Percentiles rank a stretch among this genome's conserved stretches.
Evolutionary conservation across 352 stramenopile species (phyloP).

Genomic region (Globisporangium echinulatum): DNA sequence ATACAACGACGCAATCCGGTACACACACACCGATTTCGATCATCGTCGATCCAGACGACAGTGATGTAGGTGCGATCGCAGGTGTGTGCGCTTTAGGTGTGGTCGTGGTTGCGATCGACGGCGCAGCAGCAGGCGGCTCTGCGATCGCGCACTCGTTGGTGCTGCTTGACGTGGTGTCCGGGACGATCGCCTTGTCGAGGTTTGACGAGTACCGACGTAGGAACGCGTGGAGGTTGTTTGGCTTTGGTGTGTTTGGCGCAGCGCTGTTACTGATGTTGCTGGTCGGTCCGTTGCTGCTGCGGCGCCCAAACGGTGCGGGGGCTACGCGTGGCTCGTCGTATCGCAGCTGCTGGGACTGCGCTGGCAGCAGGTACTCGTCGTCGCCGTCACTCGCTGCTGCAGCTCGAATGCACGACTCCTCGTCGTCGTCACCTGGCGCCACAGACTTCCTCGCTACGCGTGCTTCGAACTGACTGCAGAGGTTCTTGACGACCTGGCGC

Average conservation of each 20-base stretch:
- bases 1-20: no score
- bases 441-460: constrained; percentile 10
- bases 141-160: neutral
- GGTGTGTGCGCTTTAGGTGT: neutral
- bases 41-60: neutral
- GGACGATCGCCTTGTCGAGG: constrained; percentile 29
- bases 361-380: constrained; percentile 12
- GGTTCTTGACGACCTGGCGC: constrained; percentile 39
- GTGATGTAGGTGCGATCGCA: neutral
- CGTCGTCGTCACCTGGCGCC: constrained; percentile 12
- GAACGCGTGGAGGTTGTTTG: constrained; percentile 66
- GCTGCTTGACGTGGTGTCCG: neutral
- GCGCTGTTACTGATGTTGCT: constrained; percentile 8
- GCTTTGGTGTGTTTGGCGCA: constrained; percentile 14
- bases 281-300: neutral
- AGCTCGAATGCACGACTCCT: constrained; percentile 4
- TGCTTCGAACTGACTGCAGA: constrained; percentile 50
- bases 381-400: constrained; percentile 8
- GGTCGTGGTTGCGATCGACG: neutral
- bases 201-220: constrained; percentile 60
- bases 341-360: constrained; percentile 8
- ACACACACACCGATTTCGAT: constrained; percentile 4
- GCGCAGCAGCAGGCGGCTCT: neutral
- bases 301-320: constrained; percentile 3
- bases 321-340: constrained; percentile 1